Base-by-base conservation (phyloP, 495 filamentous ascomycete genomes). In the Penicillium manginii region DNA sequence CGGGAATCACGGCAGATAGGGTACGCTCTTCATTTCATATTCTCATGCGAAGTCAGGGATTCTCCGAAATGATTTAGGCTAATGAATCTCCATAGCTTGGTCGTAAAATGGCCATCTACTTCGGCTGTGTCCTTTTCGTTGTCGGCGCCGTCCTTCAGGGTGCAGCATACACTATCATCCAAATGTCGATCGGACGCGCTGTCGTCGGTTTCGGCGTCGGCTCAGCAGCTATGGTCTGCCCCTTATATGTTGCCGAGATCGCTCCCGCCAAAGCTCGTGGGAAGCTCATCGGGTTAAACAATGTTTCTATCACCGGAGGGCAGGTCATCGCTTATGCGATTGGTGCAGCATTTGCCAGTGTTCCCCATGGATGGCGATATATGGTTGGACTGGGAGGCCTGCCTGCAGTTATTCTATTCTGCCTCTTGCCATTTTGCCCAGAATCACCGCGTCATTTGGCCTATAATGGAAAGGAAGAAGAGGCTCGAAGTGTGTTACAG, bases 171-270 rank as follows among this genome's bases (percentile, higher is more conserved):
- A 69, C 73, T 8, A 62, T 85, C 43, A 69, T 74, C 5, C 79
- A 83, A 52, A 82, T 84, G 74, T 70, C 75, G 9, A 73, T 84
- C 14, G 81, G 82, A 1, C 74, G 81, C 14, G 58, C 82, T 4
- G 65, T 85, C 15, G 73, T 84, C 17, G 81, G 81, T 6, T 74
- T 83, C 35, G 81, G 82, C 11, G 82, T 85, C n/a, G 81, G 82
- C 6, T 78, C 75, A 15, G 82, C 81, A 18, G 81, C 81, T 6
- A 83, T 82, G 72, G 71, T 83, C 32, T 72, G 77, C n/a, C 68
- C 65, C 0, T 49, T 75, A 29, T 75, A 82, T 51, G 76, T 82
- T 23, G 77, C 76, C 12, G 79, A 83, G 57, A 67, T 83, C 15
- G 72, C 79, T 3, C 79, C 80, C 0, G 75, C 82, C 10, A 78